Evolutionary conservation across 495 filamentous ascomycete species (phyloP).

Genomic region (Penicillium paradoxum): DNA sequence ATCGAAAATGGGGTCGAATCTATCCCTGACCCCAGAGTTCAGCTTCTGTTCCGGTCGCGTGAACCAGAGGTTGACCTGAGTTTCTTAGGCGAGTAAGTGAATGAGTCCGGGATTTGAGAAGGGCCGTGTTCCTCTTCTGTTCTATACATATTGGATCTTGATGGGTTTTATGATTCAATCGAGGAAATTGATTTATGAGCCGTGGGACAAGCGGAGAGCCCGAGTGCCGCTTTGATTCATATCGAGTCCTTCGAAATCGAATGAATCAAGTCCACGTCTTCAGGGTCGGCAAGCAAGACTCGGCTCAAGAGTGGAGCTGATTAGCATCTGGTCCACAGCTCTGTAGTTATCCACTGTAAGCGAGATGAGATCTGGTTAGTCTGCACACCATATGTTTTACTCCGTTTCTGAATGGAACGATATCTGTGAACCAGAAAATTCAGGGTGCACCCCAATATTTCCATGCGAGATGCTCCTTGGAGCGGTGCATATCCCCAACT

Average conservation of each 20-base stretch:
- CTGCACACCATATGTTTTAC: too few relatives aligned
- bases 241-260: neutral
- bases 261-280: neutral
- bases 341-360: slow-evolving; percentile 1
- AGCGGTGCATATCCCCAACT: too few relatives aligned
- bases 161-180: too few relatives aligned
- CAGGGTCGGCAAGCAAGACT: neutral
- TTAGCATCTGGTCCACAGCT: neutral
- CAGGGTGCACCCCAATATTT: too few relatives aligned
- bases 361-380: slow-evolving; percentile 2
- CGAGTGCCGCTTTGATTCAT: neutral
- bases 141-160: neutral
- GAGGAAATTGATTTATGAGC: too few relatives aligned
- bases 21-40: slow-evolving; percentile 26
- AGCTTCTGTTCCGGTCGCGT: slow-evolving; percentile 27
- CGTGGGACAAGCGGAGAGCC: neutral
- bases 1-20: slow-evolving; percentile 26
- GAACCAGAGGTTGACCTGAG: slow-evolving; percentile 27
- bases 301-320: slow-evolving; percentile 2
- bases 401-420: too few relatives aligned
- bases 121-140: neutral
- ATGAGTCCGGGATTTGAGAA: neutral
- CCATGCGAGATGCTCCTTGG: too few relatives aligned
- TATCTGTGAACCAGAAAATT: too few relatives aligned
- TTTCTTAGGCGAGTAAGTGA: slow-evolving; percentile 18